Evolutionary conservation across 345 rosid genomes (phyloP), one percentile per base, ranked within the genome.

Genomic region (Camelina hispida): DNA sequence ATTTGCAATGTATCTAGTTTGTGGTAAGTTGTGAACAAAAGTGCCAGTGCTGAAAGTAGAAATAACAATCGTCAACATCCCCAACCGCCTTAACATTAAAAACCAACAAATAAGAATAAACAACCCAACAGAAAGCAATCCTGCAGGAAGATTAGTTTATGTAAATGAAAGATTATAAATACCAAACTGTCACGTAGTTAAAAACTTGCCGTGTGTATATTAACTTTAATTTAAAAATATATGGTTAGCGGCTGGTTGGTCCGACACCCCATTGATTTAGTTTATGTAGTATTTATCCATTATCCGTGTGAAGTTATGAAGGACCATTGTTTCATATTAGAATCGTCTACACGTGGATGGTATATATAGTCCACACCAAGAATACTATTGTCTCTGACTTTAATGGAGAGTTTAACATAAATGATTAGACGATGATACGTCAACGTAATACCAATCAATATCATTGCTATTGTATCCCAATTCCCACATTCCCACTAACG

Each of bases 211-310:
- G 20, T 47, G 32, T 38, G 6, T 59, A 37, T 12, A 28, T 28
- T 28, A 28, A 28, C 30, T 28, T 28, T 38, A n/a, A 35, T 23
- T 55, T 44, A 47, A 37, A n/a, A 69, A 23, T 6, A 55, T 69
- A 63, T 64, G 50, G 75, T 77, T 77, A 55, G 76, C 14, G 25
- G 80, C 66, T 77, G 69, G 76, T 64, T 71, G 80, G 66, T 77
- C 58, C 46, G 14, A 71, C 76, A 62, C 46, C 54, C 37, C 25
- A 67, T 25, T 32, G 5, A 74, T 67, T 38, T 48, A 67, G 28
- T 38, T 38, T 35, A 12, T 35, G 54, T 40, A 67, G 22, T 12
- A 66, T 23, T 59, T 59, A 60, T 10, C 9, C 9, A 40, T 40
- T 57, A 51, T 22, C 12, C 25, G 35, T 75, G 17, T 25, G 23